Evolutionary conservation across 148 eudicot species (phyloP).

Genomic region (Salicornia ramosissima): DNA sequence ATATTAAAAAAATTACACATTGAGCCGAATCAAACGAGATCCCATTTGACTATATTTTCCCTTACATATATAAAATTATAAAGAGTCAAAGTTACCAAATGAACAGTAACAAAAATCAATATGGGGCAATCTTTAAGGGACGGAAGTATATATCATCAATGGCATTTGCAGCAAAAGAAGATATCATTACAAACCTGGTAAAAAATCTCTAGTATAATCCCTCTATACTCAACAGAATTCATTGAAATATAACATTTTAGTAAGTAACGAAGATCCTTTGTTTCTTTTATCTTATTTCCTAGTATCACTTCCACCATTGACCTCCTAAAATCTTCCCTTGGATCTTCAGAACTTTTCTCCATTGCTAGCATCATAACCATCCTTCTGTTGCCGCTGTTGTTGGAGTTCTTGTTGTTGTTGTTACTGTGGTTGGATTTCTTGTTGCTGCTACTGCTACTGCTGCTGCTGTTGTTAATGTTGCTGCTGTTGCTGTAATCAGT

Average conservation of each 20-base stretch:
- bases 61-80: too few species aligned
- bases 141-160: too few species aligned
- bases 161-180: conserved; percentile 44
- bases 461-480: conserved; percentile 4
- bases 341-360: conserved; percentile 67
- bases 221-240: conserved; percentile 59
- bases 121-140: too few species aligned
- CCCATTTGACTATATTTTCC: too few species aligned
- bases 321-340: conserved; percentile 67
- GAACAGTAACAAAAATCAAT: too few species aligned
- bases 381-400: conserved; percentile 17
- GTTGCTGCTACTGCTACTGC: conserved; percentile 1
- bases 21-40: too few species aligned
- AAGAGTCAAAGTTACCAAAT: too few species aligned
- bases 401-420: background rate
- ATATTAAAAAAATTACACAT: too few species aligned
- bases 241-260: conserved; percentile 66
- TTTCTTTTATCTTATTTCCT: conserved; percentile 40
- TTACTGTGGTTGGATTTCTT: conserved; percentile 6
- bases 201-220: conserved; percentile 65
- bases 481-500: background rate
- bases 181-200: conserved; percentile 66
- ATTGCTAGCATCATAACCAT: conserved; percentile 58
- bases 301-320: conserved; percentile 65
- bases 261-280: conserved; percentile 50